These are phyloP conservation scores for Hyphodiscus hymeniophilus DNA, from an alignment of 495 filamentous ascomycete genomes.

Conservation along the genomic window DNA sequence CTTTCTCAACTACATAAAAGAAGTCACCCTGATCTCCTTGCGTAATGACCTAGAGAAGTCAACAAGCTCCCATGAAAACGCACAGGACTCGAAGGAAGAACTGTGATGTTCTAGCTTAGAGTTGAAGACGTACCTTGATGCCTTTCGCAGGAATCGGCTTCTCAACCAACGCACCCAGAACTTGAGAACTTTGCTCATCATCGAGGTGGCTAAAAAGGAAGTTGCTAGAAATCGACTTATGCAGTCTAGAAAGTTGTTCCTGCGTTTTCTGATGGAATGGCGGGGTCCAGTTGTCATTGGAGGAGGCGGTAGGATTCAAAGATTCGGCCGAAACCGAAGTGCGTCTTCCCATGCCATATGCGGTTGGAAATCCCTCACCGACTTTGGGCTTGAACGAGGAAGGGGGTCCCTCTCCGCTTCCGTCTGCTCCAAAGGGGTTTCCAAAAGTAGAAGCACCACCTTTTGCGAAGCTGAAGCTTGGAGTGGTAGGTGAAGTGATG, in stretches of 20 bases:
- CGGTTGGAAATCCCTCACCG: slow-evolving; percentile 69
- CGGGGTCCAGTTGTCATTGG: slow-evolving; percentile 83
- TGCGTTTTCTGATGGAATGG: slow-evolving; percentile 73
- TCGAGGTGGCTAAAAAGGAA: slow-evolving; percentile 94
- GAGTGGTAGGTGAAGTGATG: slow-evolving; percentile 47
- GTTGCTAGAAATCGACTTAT: slow-evolving; percentile 74
- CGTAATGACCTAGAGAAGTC: slow-evolving; percentile 59
- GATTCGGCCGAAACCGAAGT: slow-evolving; percentile 97
- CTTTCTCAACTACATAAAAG: slow-evolving; percentile 94
- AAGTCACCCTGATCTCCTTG: slow-evolving; percentile 96
- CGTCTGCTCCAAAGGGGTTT: slow-evolving; percentile 41
- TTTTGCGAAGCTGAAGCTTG: slow-evolving; percentile 31
- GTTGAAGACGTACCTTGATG: slow-evolving; percentile 70
- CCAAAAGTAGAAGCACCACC: slow-evolving; percentile 27
- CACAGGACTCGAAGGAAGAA: neutral
- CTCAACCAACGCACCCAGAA: slow-evolving; percentile 86
- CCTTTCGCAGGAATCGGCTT: slow-evolving; percentile 91
- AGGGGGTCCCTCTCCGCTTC: slow-evolving; percentile 21
- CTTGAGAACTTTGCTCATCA: slow-evolving; percentile 79
- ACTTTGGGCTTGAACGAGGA: slow-evolving; percentile 30
- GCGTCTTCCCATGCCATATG: slow-evolving; percentile 88
- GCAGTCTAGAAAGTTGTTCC: slow-evolving; percentile 73
- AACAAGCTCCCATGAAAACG: slow-evolving; percentile 1
- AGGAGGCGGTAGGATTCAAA: slow-evolving; percentile 75
- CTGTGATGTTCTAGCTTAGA: no score